phyloP scores from a whole-genome alignment of 768 basidiomycete species.

The Termitomyces sp. region DNA sequence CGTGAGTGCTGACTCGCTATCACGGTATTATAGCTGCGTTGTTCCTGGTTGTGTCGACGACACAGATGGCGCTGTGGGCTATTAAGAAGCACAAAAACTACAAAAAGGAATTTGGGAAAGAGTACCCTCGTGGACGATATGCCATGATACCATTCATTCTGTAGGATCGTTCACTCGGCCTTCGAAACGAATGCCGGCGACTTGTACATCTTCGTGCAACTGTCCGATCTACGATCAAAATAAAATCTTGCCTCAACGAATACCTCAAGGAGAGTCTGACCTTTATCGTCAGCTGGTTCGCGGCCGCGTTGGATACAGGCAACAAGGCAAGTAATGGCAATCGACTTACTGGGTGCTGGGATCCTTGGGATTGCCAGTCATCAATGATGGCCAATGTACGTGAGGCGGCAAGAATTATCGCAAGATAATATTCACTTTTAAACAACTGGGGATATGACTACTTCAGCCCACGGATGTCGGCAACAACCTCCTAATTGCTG shows the following conservation, averaged over 20 bases:
- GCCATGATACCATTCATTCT: constrained; percentile 75
- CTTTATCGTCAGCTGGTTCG: not conserved
- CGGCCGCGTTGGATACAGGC: not conserved
- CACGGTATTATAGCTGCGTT: constrained; percentile 44
- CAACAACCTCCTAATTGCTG: not conserved
- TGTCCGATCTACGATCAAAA: not conserved
- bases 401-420: not conserved
- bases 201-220: not conserved
- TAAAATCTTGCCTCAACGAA: not conserved
- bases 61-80: constrained; percentile 84
- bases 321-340: not conserved
- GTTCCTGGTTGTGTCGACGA: constrained; percentile 61
- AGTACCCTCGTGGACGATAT: constrained; percentile 49
- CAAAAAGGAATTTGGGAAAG: constrained; percentile 90
- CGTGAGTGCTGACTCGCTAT: not conserved
- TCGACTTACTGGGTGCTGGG: not conserved
- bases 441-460: not conserved
- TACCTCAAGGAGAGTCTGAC: not conserved
- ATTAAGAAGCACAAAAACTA: constrained; percentile 86
- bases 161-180: constrained; percentile 23
- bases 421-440: not conserved
- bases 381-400: too few relatives aligned
- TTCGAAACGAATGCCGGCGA: not conserved
- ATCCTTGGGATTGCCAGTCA: not conserved
- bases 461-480: not conserved